Evolutionary conservation across 2,329 filamentous ascomycete genomes (phyloP), one percentile per base, ranked within the genome.

Genomic region (Diaporthe nobilis): DNA sequence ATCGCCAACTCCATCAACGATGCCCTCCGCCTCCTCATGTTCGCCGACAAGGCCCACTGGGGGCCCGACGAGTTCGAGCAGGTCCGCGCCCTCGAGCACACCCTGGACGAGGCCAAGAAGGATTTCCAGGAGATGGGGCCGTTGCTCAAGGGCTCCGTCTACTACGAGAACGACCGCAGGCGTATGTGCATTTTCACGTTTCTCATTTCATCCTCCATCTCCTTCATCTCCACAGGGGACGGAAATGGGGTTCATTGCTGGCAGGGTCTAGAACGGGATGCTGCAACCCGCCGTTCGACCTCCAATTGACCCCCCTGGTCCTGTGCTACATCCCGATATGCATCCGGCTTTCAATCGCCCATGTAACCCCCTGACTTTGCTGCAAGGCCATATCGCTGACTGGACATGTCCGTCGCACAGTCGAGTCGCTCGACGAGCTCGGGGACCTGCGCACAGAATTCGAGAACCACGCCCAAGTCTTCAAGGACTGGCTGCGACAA

Each of bases 51-150:
- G 83, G 86, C 86, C 60, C 87, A 88, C 77, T 92, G 90, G 90
- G 88, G 87, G 0, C 84, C 85, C 31, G 89, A 91, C 85, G 90
- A 92, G 84, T 88, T 90, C 80, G 90, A 91, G 80, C 90, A 92
- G 83, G 82, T 88, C 75, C 88, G 86, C 74, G 87, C 88, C 67
- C 84, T 92, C 72, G 87, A 91, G 79, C 84, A 86, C 49, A 85
- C 87, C n/a, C 85, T 92, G 71, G 89, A 91, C 80, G 89, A 91
- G 78, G 90, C 90, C 74, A 90, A 88, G 82, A 87, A 86, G 81
- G 90, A 92, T 82, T 92, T 91, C 78, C 90, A 92, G 83, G 87
- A 90, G 79, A 84, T 92, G 75, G 86, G 87, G 31, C 85, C 85
- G 63, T 84, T 92, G 58, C 86, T 92, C 72, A 88, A 90, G 78